phyloP scores from a whole-genome alignment of 257 asterid species.

The Penstemon barbatus region DNA sequence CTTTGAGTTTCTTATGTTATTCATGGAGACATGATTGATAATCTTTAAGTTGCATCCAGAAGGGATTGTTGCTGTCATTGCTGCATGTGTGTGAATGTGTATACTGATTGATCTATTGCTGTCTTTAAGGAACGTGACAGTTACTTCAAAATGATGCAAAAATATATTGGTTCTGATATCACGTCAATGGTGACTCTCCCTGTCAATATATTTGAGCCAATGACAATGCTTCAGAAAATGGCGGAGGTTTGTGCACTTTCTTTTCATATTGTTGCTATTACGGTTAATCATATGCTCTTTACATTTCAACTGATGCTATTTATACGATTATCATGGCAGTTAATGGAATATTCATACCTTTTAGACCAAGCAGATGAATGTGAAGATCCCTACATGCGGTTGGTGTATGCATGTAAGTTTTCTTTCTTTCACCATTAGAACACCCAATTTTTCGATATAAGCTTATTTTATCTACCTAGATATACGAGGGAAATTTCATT shows the following conservation, averaged over 20 bases:
- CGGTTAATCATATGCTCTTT: slow-evolving; percentile 11
- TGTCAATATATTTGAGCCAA: slow-evolving; percentile 97
- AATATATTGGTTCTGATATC: slow-evolving; percentile 85
- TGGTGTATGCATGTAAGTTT: slow-evolving; percentile 74
- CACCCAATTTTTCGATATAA: not conserved
- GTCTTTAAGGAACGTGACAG: slow-evolving; percentile 78
- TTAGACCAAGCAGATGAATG: slow-evolving; percentile 92
- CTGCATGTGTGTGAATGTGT: slow-evolving; percentile 16
- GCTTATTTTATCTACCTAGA: not conserved
- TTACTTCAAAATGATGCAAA: slow-evolving; percentile 99
- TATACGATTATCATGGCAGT: slow-evolving; percentile 47
- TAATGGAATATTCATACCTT: slow-evolving; percentile 91
- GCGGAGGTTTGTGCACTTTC: slow-evolving; percentile 75
- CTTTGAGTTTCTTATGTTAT: slow-evolving; percentile 7
- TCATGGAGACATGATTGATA: slow-evolving; percentile 24
- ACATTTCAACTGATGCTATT: slow-evolving; percentile 22
- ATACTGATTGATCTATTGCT: slow-evolving; percentile 31
- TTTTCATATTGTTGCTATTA: slow-evolving; percentile 22
- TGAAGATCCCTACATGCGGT: slow-evolving; percentile 90
- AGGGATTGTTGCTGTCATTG: slow-evolving; percentile 23
- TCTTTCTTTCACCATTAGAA: slow-evolving; percentile 10
- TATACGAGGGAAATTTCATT: slow-evolving; percentile 11
- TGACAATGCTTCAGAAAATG: slow-evolving; percentile 99
- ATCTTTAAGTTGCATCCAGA: slow-evolving; percentile 17
- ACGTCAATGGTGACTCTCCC: slow-evolving; percentile 99